A percentile compares a stretch with the other conserved stretches of the same genome.
These are phyloP conservation scores for Pinus tabuliformis DNA, from an alignment of 75 land plant genomes.

Conservation along the genomic window DNA sequence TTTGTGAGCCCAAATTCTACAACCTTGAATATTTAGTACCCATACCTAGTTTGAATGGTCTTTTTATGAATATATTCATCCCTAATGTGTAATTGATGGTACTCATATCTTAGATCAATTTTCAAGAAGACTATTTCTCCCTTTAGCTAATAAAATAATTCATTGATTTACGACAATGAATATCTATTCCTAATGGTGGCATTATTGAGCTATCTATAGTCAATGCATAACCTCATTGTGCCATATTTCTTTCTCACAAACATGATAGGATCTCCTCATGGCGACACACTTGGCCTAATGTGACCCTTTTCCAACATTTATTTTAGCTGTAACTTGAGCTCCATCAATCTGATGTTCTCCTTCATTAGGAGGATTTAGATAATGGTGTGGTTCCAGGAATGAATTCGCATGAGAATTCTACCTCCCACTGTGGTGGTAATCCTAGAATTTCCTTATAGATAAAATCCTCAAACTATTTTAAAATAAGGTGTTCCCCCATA, in stretches of 20 bases:
- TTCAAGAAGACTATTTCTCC: not conserved
- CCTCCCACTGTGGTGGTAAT: no score
- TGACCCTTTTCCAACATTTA: not conserved
- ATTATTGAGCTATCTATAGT: not conserved
- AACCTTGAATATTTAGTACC: not conserved
- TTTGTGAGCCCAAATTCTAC: not conserved
- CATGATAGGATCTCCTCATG: not conserved
- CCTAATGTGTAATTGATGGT: not conserved
- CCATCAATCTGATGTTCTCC: no score
- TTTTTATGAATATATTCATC: not conserved
- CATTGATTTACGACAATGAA: not conserved
- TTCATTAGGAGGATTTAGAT: no score
- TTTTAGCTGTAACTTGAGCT: not conserved
- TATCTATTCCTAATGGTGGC: not conserved
- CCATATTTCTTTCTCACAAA: not conserved
- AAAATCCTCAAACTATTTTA: no score
- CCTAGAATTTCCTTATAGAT: no score
- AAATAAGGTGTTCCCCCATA: no score
- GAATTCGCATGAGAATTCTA: no score
- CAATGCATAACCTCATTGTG: not conserved
- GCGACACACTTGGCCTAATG: not conserved
- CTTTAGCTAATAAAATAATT: not conserved
- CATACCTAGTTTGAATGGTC: not conserved
- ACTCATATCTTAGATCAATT: not conserved
- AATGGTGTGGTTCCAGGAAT: no score